Evolutionary conservation across 805 yeast species (phyloP), one percentile per base, ranked within the genome.

Genomic region (Lipomyces starkeyi): DNA sequence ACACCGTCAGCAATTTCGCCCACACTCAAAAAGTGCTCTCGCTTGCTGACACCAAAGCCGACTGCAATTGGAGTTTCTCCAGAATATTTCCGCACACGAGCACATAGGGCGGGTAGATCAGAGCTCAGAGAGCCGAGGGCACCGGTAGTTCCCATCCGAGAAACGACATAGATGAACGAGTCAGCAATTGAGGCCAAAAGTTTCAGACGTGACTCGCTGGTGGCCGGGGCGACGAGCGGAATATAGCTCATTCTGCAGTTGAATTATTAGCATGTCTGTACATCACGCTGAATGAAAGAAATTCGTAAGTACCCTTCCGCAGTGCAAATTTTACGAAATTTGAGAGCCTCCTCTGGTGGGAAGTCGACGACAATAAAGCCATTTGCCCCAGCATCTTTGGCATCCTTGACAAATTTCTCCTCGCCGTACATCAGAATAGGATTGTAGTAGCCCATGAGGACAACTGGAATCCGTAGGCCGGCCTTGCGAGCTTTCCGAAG

Each of bases 81-180:
- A n/a, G 96, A 85, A 75, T 86, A 84, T 68, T 85, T 83, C 78
- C 97, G 86, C 20, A 95, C 97, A 73, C 92, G 87, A 35, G 83
- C 82, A 73, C 95, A 87, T 70, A 95, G 84, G 55, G 82, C 86
- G 32, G 87, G 86, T 65, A 94, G 85, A 70, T 88, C 88, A 5
- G 81, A 75, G 59, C 87, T 83, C 56, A 96, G 87, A 27, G 84
- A 81, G 22, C 89, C 85, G 27, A 88, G 81, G 49, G 96, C 94
- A 77, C 99, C 99, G 35, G 99, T 95, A 67, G 97, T 88, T 73
- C 98, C 98, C 99, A 95, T 95, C 78, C 97, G 87, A 2, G 97
- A 92, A 20, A 95, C 98, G 53, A 95, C 99, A 75, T 95, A 95
- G 68, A 95, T 89, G 80, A 95, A 95, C 0, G 98, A 91, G 78